phyloP scores from a whole-genome alignment of 1,284 basidiomycete species.

The Sanghuangporus sanghuang region DNA sequence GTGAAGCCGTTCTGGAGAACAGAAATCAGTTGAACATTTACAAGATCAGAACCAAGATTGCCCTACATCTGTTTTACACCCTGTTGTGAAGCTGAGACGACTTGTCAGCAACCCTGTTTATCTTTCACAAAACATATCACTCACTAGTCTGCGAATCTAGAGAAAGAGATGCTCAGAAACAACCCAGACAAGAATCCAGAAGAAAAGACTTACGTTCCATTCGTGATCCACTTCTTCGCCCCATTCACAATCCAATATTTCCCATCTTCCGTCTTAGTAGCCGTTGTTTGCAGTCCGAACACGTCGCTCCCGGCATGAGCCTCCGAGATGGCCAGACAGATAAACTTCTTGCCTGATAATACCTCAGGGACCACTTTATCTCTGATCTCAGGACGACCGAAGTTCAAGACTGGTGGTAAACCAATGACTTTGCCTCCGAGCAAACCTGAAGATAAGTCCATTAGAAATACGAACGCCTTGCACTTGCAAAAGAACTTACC shows the following conservation, averaged over 20 bases:
- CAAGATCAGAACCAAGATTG: background rate
- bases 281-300: conserved; percentile 75
- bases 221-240: conserved; percentile 78
- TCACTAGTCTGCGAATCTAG: conserved; percentile 32
- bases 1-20: conserved; percentile 68
- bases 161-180: background rate
- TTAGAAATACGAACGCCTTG: background rate
- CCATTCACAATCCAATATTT: conserved; percentile 85
- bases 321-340: conserved; percentile 83
- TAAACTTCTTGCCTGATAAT: conserved; percentile 74
- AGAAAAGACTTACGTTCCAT: conserved; percentile 52
- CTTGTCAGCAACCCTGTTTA: conserved; percentile 33
- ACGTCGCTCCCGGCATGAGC: conserved; percentile 93
- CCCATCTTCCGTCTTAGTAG: conserved; percentile 79
- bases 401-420: conserved; percentile 81
- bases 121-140: conserved; percentile 33
- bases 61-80: conserved; percentile 51
- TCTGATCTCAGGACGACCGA: conserved; percentile 73
- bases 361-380: conserved; percentile 78
- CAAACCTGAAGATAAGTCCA: conserved; percentile 38
- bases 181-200: background rate
- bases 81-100: conserved; percentile 52
- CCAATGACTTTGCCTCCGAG: conserved; percentile 75
- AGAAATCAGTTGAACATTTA: background rate
- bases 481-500: conserved; percentile 26